These are phyloP conservation scores for Chimonanthus praecox DNA, from an alignment of 164 flowering plant species.

Conservation along the genomic window DNA sequence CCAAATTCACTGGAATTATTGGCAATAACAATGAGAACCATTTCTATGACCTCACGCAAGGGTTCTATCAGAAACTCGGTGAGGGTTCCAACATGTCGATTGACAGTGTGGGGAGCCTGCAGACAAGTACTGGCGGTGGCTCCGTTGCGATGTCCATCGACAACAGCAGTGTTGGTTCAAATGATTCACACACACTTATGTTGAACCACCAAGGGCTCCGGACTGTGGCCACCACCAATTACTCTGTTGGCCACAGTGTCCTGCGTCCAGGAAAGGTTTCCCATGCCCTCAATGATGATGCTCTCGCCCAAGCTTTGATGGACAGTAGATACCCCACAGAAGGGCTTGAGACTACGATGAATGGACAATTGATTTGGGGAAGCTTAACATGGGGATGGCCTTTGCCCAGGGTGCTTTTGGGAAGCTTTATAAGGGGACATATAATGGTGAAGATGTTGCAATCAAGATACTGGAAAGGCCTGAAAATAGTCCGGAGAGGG, in stretches of 20 bases:
- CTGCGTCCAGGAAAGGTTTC: conserved; percentile 25
- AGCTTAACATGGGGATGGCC: conserved; percentile 55
- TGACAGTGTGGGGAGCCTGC: conserved; percentile 32
- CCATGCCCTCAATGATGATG: conserved; percentile 33
- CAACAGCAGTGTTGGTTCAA: conserved; percentile 40
- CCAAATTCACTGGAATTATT: conserved; percentile 27
- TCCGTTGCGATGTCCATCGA: conserved; percentile 33
- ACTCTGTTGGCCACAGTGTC: conserved; percentile 30
- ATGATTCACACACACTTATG: conserved; percentile 27
- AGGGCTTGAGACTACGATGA: conserved; percentile 57
- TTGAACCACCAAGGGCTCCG: conserved; percentile 18
- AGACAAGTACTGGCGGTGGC: conserved; percentile 29
- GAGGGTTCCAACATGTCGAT: conserved; percentile 40
- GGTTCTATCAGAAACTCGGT: conserved; percentile 26
- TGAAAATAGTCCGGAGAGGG: conserved; percentile 43
- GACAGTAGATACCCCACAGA: conserved; percentile 48
- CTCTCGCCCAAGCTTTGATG: conserved; percentile 57
- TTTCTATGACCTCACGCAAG: conserved; percentile 22
- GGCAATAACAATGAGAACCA: conserved; percentile 26
- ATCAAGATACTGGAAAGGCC: conserved; percentile 76
- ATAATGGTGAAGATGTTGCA: conserved; percentile 70
- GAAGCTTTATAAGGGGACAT: conserved; percentile 58
- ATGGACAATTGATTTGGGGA: conserved; percentile 70
- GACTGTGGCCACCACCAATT: conserved; percentile 19
- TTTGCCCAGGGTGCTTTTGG: conserved; percentile 80